Conservation (phyloP, 441 rosid genomes). For the Arabidopsis lyrata region DNA sequence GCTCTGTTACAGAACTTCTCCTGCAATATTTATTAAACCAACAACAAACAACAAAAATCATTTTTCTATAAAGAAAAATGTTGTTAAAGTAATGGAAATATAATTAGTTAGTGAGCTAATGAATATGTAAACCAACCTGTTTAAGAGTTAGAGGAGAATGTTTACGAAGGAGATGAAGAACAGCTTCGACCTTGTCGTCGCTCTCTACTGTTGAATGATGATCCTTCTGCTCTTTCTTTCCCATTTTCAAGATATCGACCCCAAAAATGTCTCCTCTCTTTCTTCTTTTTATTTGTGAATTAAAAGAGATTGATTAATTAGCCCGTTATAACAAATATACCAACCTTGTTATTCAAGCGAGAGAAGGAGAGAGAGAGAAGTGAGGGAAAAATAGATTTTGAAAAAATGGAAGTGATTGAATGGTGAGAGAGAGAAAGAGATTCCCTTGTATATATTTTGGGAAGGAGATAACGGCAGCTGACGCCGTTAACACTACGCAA, state of each 20-base stretch:
- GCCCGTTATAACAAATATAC: constrained; percentile 42
- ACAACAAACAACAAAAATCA: neutral
- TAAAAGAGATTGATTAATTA: constrained; percentile 17
- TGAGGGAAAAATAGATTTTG: constrained; percentile 28
- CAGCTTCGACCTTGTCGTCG: constrained; percentile 66
- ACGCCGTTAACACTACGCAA: constrained; percentile 42
- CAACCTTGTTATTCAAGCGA: constrained; percentile 44
- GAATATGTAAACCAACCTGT: constrained; percentile 55
- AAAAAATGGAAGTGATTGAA: constrained; percentile 31
- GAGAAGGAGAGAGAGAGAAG: constrained; percentile 25
- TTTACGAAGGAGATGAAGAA: constrained; percentile 70
- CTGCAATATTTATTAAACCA: constrained; percentile 48
- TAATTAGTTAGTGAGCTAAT: neutral
- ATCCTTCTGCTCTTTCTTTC: constrained; percentile 62
- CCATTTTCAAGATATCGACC: constrained; percentile 53
- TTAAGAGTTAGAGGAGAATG: constrained; percentile 79
- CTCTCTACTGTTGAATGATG: constrained; percentile 20
- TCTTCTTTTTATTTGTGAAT: neutral
- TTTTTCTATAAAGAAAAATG: neutral
- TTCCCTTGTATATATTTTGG: constrained; percentile 44
- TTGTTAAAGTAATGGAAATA: neutral
- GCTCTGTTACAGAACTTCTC: constrained; percentile 87
- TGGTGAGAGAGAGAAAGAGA: constrained; percentile 38
- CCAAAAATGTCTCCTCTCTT: neutral
- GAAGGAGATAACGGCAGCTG: constrained; percentile 38